Evolutionary conservation across 768 basidiomycete species (phyloP), one percentile per base, ranked within the genome.

Genomic region (Xanthoconium stramineum): DNA sequence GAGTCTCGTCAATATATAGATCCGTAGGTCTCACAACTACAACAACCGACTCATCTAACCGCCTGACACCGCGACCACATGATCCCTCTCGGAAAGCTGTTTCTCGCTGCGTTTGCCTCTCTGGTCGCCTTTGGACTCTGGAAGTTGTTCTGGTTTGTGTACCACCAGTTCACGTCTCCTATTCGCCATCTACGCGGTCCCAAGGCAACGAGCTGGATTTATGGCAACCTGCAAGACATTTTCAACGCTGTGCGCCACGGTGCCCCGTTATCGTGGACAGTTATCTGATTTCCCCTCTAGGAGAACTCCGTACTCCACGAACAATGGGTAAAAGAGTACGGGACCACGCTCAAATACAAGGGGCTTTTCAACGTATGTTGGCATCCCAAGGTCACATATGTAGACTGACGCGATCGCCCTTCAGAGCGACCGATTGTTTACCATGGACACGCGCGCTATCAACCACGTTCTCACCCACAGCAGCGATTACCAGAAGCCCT

Each of bases 361-460:
- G 47, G 59, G 17, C 42, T 55, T 11, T 53, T 64, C 37, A 30
- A n/a, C 24, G 62, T 63, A 43, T 3, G 62, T 2, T 37, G 8
- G 0, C 6, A 9, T 9, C 9, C 36, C 15, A 6, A 32, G 9
- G 29, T 5, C 10, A 9, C 17, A 15, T 29, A 3, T 3, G 6
- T 3, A 11, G 24, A 20, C n/a, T 50, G 19, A 64, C 13, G 17
- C 3, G 10, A 5, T 49, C 13, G 2, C 28, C 10, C 11, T 44
- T 15, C 53, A 77, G 74, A 46, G 50, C 15, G 61, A 66, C 12
- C 77, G 80, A 15, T 66, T 89, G 15, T 80, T 76, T 62, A 87
- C 84, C 0, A 71, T 76, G 52, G 89, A 91, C 65, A 74, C 80
- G 0, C 80, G 80, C 20, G 87, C 87, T 0, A 50, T 91, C 42